A percentile compares a stretch with the other conserved stretches of the same genome.
Evolutionary conservation across 768 basidiomycete species (phyloP).

Genomic region (Rhodotorula graminis): DNA sequence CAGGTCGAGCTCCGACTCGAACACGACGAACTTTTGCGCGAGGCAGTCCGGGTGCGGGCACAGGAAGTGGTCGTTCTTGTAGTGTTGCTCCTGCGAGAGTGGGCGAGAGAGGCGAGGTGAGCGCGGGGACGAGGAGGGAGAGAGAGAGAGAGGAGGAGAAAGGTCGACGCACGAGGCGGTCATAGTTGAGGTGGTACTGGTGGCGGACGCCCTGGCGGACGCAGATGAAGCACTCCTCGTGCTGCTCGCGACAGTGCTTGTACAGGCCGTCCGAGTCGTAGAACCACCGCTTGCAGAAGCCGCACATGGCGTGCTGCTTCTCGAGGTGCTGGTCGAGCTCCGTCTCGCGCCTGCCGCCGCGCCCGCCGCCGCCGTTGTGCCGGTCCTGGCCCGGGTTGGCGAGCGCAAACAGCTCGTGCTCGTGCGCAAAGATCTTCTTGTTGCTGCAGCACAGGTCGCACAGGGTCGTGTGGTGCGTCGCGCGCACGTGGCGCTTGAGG

Average conservation of each 20-base stretch:
- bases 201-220: slow-evolving; percentile 67
- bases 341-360: neutral
- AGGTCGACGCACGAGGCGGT: slow-evolving; percentile 88
- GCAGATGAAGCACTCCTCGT: slow-evolving; percentile 96
- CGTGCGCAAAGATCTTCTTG: slow-evolving; percentile 94
- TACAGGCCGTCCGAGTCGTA: slow-evolving; percentile 92
- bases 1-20: slow-evolving; percentile 77
- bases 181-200: slow-evolving; percentile 95
- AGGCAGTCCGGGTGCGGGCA: slow-evolving; percentile 71
- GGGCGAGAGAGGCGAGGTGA: slow-evolving; percentile 43
- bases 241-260: slow-evolving; percentile 81
- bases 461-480: slow-evolving; percentile 67
- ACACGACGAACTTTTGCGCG: slow-evolving; percentile 89
- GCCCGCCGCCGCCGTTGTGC: neutral
- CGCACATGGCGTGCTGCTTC: slow-evolving; percentile 32
- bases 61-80: slow-evolving; percentile 67
- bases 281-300: slow-evolving; percentile 53
- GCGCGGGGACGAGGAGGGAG: slow-evolving; percentile 6
- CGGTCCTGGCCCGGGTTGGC: slow-evolving; percentile 45
- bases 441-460: slow-evolving; percentile 82
- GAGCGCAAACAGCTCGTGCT: slow-evolving; percentile 76
- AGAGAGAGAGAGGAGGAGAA: slow-evolving; percentile 53
- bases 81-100: slow-evolving; percentile 84
- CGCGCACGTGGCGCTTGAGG: slow-evolving; percentile 75
- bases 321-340: slow-evolving; percentile 27